phyloP scores from a whole-genome alignment of 2,329 filamentous ascomycete species.

The Colletotrichum tabaci region DNA sequence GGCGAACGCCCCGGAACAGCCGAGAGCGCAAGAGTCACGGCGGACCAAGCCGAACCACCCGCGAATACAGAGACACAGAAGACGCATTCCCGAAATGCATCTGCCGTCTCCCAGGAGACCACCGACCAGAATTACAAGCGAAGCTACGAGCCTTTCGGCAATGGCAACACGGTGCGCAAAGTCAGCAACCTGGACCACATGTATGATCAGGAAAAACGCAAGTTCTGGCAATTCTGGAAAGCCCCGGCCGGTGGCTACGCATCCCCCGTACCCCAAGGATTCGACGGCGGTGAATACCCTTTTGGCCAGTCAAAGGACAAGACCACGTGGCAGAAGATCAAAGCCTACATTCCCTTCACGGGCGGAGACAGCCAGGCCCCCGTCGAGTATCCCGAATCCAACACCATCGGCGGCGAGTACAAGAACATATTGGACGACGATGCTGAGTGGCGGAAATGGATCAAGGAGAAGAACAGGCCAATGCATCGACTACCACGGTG shows the following conservation, averaged over 20 bases:
- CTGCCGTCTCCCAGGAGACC: constrained; percentile 57
- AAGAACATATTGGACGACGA: constrained; percentile 69
- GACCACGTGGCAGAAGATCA: constrained; percentile 66
- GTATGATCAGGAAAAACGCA: constrained; percentile 60
- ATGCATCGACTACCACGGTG: constrained; percentile 82
- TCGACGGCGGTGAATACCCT: constrained; percentile 61
- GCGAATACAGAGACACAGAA: constrained; percentile 53
- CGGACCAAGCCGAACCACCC: constrained; percentile 17
- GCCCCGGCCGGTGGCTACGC: constrained; percentile 73
- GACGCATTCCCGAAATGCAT: constrained; percentile 55
- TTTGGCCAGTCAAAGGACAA: constrained; percentile 59
- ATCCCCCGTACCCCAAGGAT: constrained; percentile 73
- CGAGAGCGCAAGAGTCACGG: constrained; percentile 16
- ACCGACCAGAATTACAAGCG: constrained; percentile 50
- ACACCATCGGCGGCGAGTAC: constrained; percentile 68
- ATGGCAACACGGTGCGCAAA: constrained; percentile 69
- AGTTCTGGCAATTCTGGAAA: constrained; percentile 77
- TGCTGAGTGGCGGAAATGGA: constrained; percentile 84
- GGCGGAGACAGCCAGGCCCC: constrained; percentile 56
- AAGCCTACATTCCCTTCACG: constrained; percentile 64
- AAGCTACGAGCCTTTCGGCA: constrained; percentile 50
- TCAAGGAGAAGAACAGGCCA: constrained; percentile 85
- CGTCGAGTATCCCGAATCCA: constrained; percentile 74
- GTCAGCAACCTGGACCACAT: constrained; percentile 65
- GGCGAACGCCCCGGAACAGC: constrained; percentile 46